Evolutionary conservation across 2,329 filamentous ascomycete species (phyloP), one percentile per base, ranked within the genome.

Genomic region (Monilinia vaccinii-corymbosi): DNA sequence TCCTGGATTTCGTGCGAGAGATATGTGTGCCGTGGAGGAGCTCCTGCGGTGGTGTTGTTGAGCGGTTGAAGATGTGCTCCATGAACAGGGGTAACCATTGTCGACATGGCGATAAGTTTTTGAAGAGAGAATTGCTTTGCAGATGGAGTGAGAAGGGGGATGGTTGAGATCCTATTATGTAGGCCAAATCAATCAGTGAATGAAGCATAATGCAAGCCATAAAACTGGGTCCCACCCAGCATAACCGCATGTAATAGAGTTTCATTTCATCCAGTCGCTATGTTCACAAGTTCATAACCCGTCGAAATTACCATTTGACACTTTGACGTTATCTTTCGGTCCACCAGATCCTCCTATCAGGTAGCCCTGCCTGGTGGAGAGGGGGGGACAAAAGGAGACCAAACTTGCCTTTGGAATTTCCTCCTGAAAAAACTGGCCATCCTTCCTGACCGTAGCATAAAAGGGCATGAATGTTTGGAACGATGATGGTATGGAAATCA

Each of bases 1-100:
- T 73, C 75, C 63, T 78, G 76, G 61, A 84, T 78, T 31, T 75
- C 73, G 45, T 77, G 74, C 59, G 75, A 81, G 45, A 83, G 70
- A 50, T 78, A 75, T 32, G 78, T 50, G 11, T 68, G 67, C 28
- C 67, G 65, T 3, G 51, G 21, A 8, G 67, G 62, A 16, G 64
- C 56, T 18, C 68, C 66, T 36, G 58, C 25, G 4, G 51, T 56
- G 25, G 32, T 34, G 34, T 44, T 56, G 25, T 56, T 56, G 23
- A 55, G 42, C 4, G 66, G 66, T 48, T 56, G 61, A 9, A 68
- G 59, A 57, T 69, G 63, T 14, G 55, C 61, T 21, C 52, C 56
- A 51, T 70, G 66, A 4, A 63, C 61, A 28, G 69, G 68, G 65
- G 69, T 34, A 63, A 69, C 28, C 63, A 71, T 68, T 14, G 70